Percentiles rank a stretch among this genome's conserved stretches.
Conservation (phyloP, 805 yeast genomes). For the Pichia sporocuriosa region DNA sequence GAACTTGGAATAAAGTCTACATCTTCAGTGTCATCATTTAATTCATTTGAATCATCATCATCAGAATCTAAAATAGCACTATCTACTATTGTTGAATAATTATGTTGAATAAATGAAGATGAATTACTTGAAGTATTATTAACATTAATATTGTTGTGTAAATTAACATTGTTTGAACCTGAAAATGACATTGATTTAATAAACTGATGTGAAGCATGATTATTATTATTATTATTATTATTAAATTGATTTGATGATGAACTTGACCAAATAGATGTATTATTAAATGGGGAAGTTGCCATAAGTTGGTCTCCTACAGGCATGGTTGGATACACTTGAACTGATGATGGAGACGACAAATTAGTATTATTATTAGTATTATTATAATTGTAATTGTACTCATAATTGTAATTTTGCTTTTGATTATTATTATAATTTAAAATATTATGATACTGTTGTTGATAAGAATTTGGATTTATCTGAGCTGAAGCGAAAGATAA, state of each 20-base stretch:
- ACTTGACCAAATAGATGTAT: slow-evolving; percentile 12
- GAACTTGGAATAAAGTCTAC: slow-evolving; percentile 82
- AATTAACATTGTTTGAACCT: not conserved
- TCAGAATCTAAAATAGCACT: slow-evolving; percentile 16
- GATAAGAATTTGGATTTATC: not conserved
- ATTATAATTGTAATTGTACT: slow-evolving; percentile 1
- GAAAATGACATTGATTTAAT: slow-evolving; percentile 10
- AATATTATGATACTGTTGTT: no score
- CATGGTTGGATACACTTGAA: no score
- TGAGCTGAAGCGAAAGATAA: not conserved
- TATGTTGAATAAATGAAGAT: not conserved
- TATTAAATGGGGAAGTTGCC: slow-evolving; percentile 22
- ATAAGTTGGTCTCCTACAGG: no score
- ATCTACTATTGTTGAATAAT: not conserved
- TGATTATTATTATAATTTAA: no score
- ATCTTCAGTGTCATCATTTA: slow-evolving; percentile 28
- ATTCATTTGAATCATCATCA: not conserved
- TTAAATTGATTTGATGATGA: not conserved
- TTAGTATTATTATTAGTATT: not conserved
- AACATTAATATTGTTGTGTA: not conserved
- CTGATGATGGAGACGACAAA: slow-evolving; percentile 2
- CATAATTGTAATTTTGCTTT: no score
- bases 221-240: not conserved
- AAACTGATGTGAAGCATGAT: not conserved
- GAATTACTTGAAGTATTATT: not conserved